phyloP scores from a whole-genome alignment of 2,329 filamentous ascomycete species.

The Sporothrix variecibatus region DNA sequence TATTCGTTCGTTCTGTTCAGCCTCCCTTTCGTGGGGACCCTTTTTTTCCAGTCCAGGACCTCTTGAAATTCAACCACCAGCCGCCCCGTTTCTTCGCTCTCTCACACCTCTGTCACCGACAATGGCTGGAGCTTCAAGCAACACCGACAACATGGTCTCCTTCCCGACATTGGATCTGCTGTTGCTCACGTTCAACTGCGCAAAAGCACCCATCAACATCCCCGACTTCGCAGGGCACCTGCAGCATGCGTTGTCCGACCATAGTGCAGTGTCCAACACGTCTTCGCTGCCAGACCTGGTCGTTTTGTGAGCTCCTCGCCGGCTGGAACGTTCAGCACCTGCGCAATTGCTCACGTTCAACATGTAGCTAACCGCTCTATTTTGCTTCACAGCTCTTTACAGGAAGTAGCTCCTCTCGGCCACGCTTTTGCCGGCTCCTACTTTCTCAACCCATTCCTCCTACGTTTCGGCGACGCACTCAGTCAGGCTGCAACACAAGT shows the following conservation, averaged over 20 bases:
- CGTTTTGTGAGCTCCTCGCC: slow-evolving; percentile 55
- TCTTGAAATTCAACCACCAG: not conserved
- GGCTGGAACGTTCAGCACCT: no score
- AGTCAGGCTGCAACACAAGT: slow-evolving; percentile 62
- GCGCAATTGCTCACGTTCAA: not conserved
- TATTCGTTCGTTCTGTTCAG: not conserved
- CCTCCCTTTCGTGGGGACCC: not conserved
- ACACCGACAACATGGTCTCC: slow-evolving; percentile 38
- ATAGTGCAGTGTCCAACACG: slow-evolving; percentile 37
- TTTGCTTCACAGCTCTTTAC: slow-evolving; percentile 63
- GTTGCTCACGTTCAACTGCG: slow-evolving; percentile 89
- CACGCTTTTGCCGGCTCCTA: slow-evolving; percentile 84
- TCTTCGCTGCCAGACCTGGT: slow-evolving; percentile 55
- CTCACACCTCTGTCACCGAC: not conserved
- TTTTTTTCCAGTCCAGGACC: not conserved
- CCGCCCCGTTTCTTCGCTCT: not conserved
- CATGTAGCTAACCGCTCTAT: not conserved
- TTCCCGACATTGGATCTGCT: slow-evolving; percentile 65
- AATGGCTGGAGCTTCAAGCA: not conserved
- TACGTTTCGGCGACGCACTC: slow-evolving; percentile 69
- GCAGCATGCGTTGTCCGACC: slow-evolving; percentile 55
- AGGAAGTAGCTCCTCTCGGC: slow-evolving; percentile 85
- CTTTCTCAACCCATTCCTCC: slow-evolving; percentile 74
- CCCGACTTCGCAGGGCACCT: slow-evolving; percentile 72
- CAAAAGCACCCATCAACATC: slow-evolving; percentile 67